phyloP scores from a whole-genome alignment of 2,329 filamentous ascomycete species.

The Sphaerulina populicola region DNA sequence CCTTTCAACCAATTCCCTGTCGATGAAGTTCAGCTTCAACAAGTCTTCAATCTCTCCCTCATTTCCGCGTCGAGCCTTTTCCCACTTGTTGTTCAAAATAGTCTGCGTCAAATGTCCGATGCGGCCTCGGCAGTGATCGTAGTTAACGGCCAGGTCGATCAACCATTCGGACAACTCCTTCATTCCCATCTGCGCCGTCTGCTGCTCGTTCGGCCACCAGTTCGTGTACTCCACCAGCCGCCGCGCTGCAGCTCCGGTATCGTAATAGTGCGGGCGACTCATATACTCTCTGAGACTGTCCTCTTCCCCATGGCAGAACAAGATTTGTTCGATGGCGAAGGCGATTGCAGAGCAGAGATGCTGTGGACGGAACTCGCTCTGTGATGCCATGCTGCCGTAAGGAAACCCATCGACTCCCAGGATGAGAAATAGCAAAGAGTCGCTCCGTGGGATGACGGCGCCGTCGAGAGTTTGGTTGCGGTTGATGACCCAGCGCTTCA shows the following conservation, averaged over 20 bases:
- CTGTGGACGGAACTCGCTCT: not conserved
- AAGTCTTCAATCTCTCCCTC: slow-evolving; percentile 5
- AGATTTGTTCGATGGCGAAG: not conserved
- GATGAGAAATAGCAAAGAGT: too few relatives aligned
- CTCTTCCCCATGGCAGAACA: not conserved
- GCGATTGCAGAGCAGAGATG: not conserved
- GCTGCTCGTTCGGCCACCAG: not conserved
- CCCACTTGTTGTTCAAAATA: slow-evolving; percentile 9
- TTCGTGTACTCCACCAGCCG: not conserved
- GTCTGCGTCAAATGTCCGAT: too few relatives aligned
- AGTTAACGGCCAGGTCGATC: not conserved
- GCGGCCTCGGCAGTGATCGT: too few relatives aligned
- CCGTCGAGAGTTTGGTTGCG: too few relatives aligned
- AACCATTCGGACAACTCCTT: not conserved
- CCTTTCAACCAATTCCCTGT: too few relatives aligned
- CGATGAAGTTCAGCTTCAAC: slow-evolving; percentile 4
- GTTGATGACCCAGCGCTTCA: slow-evolving; percentile 1
- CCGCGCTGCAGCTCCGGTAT: not conserved
- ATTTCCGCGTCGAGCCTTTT: not conserved
- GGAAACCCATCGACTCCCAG: too few relatives aligned
- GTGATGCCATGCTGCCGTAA: not conserved
- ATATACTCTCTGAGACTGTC: not conserved
- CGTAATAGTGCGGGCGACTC: not conserved
- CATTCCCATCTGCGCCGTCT: not conserved
- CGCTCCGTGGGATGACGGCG: too few relatives aligned